Evolutionary conservation across 768 basidiomycete species (phyloP), one percentile per base, ranked within the genome.

Genomic region (Suillus variegatus): DNA sequence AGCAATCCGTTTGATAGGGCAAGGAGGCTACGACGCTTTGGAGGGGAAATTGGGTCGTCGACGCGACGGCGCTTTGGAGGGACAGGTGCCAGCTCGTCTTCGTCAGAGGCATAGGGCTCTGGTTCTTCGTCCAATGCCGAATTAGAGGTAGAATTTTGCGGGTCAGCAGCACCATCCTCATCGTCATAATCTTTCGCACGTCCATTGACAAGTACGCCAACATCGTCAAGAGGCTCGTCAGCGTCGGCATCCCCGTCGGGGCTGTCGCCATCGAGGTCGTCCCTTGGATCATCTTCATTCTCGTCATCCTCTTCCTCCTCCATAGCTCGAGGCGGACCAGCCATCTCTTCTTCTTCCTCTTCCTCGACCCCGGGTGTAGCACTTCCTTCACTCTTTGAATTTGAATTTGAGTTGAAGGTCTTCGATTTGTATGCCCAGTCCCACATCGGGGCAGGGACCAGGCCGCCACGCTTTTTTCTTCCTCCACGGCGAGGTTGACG

Each of bases 391-490:
- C 85, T 82, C 65, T 85, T 83, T 61, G 78, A 76, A 44, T 75
- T 72, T 25, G 78, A 76, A 40, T 71, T 76, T 43, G 77, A 77
- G 66, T 73, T 57, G 65, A 68, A 79, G 64, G 64, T 74, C 58
- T 66, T 67, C 75, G 58, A 77, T 81, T 86, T 87, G 69, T 83
- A 83, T 16, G 88, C 91, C 92, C 93, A 94, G 32, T 85, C 91
- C 93, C 92, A 94, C 91, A 93, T 94, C 62, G 86, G 86, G 43
- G 88, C 88, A 36, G 92, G 91, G 1, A 92, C 88, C 66, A 92
- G 82, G 63, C 88, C 89, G 70, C 88, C 85, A 61, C 88, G 84
- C 71, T 86, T 86, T 74, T 80, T 83, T 67, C 82, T 76, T 71
- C 73, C 22, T 72, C 70, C 35, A 70, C 68, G 67, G 72, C 69